Percentiles rank a stretch among this genome's conserved stretches.
phyloP scores from a whole-genome alignment of 1,139 yeast genomes.

The Saccharomyces hybrid region DNA sequence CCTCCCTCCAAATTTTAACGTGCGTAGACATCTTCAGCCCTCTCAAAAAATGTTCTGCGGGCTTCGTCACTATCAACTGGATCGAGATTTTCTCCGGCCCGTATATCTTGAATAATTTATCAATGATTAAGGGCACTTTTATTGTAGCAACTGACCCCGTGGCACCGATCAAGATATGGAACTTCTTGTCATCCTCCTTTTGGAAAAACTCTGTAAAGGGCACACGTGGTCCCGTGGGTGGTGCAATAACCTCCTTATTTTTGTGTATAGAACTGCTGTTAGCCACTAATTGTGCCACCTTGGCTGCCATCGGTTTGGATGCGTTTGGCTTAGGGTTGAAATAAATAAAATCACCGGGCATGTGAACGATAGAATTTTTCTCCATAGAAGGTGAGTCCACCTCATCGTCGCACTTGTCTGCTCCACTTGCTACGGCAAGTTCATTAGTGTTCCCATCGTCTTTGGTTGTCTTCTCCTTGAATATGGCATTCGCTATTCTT shows the following conservation, averaged over 20 bases:
- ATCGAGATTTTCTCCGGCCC: constrained; percentile 66
- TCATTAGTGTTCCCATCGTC: neutral
- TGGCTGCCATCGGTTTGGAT: neutral
- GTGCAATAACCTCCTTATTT: constrained; percentile 33
- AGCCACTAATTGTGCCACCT: neutral
- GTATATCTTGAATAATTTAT: constrained; percentile 68
- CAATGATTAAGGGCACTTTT: constrained; percentile 80
- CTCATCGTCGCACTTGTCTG: constrained; percentile 3
- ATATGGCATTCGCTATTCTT: neutral
- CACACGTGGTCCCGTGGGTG: constrained; percentile 61
- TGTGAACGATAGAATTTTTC: constrained; percentile 28
- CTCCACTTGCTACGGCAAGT: neutral
- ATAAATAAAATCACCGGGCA: constrained; percentile 32
- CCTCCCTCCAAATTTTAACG: constrained; percentile 89
- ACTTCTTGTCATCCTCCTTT: constrained; percentile 69
- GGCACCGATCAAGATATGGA: constrained; percentile 82
- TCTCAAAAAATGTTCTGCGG: constrained; percentile 75
- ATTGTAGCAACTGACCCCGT: constrained; percentile 97
- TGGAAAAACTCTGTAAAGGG: constrained; percentile 67
- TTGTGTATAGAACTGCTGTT: neutral
- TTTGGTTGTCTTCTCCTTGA: neutral
- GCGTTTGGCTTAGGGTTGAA: constrained; percentile 13
- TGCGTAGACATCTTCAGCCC: constrained; percentile 74
- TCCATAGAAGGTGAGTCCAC: constrained; percentile 15
- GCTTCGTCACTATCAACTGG: constrained; percentile 76